Percentiles rank a stretch among this genome's conserved stretches.
Conservation (phyloP, 106 monocot genomes). For the Allium sativum region DNA sequence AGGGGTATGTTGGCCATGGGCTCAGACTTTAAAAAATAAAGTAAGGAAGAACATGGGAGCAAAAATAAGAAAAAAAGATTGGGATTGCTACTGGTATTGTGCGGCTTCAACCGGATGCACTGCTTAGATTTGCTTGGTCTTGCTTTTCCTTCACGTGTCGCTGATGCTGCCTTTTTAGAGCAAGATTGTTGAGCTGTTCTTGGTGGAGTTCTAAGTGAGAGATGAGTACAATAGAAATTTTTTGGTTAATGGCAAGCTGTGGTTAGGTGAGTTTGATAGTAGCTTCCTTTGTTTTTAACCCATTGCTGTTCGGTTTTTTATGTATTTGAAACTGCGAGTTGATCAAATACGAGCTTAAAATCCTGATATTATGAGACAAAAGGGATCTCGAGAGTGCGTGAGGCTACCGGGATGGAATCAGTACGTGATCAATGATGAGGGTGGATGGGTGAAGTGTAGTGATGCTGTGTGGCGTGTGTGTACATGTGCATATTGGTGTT, state of each 20-base stretch:
- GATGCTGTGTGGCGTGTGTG: no score
- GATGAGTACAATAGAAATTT: no score
- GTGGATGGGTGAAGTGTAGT: no score
- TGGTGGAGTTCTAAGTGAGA: no score
- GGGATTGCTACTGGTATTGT: conserved; percentile 94
- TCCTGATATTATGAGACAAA: neutral
- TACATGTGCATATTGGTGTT: no score
- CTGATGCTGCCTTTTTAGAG: conserved; percentile 77
- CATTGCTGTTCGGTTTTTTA: neutral
- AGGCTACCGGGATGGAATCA: no score
- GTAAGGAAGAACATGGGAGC: no score
- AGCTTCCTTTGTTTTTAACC: neutral
- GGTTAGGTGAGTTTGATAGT: neutral
- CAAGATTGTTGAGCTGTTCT: neutral
- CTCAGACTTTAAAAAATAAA: no score
- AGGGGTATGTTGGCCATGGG: no score
- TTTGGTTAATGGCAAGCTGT: no score
- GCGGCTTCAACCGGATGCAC: conserved; percentile 85
- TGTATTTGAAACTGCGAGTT: neutral
- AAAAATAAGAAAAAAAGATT: conserved; percentile 92
- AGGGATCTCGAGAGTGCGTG: no score
- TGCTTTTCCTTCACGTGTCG: conserved; percentile 81
- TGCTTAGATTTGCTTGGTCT: conserved; percentile 87
- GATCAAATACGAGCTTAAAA: neutral
- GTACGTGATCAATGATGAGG: no score